phyloP scores from a whole-genome alignment of 2,329 filamentous ascomycete species.

The Neonectria sp. region DNA sequence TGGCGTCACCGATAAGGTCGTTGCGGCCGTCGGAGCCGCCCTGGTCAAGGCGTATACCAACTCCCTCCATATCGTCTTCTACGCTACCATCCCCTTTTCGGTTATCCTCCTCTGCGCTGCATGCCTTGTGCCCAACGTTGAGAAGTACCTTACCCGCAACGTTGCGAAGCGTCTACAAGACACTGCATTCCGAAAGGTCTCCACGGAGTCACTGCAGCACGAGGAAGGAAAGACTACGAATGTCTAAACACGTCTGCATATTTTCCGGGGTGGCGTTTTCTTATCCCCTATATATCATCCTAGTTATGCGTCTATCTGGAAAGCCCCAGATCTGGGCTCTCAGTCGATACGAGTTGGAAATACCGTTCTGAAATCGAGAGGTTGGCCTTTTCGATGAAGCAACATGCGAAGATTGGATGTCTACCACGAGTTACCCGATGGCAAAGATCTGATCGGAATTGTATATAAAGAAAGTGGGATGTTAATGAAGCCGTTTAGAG shows the following conservation, averaged over 20 bases:
- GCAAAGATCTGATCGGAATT: not conserved
- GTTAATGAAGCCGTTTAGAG: slow-evolving; percentile 6
- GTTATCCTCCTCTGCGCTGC: slow-evolving; percentile 56
- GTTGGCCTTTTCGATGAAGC: not conserved
- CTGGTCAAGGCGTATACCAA: slow-evolving; percentile 58
- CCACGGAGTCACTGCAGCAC: slow-evolving; percentile 15
- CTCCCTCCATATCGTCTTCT: slow-evolving; percentile 62
- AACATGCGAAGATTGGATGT: not conserved
- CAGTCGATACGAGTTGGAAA: too few species aligned
- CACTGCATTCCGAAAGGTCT: slow-evolving; percentile 27
- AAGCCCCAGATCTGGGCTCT: too few species aligned
- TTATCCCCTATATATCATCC: not conserved
- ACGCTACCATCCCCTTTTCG: slow-evolving; percentile 57
- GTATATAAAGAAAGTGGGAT: not conserved
- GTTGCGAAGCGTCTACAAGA: slow-evolving; percentile 60
- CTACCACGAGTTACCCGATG: not conserved
- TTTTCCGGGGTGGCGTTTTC: slow-evolving; percentile 1
- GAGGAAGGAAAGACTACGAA: slow-evolving; percentile 7
- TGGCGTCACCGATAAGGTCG: slow-evolving; percentile 53
- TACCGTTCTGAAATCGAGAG: too few species aligned
- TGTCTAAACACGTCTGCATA: not conserved
- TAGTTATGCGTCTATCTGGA: not conserved
- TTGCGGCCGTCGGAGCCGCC: slow-evolving; percentile 51
- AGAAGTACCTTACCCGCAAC: slow-evolving; percentile 59
- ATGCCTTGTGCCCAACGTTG: slow-evolving; percentile 58